Conservation (phyloP, 768 basidiomycete species). For the Phylloporus rhodoxanthus region DNA sequence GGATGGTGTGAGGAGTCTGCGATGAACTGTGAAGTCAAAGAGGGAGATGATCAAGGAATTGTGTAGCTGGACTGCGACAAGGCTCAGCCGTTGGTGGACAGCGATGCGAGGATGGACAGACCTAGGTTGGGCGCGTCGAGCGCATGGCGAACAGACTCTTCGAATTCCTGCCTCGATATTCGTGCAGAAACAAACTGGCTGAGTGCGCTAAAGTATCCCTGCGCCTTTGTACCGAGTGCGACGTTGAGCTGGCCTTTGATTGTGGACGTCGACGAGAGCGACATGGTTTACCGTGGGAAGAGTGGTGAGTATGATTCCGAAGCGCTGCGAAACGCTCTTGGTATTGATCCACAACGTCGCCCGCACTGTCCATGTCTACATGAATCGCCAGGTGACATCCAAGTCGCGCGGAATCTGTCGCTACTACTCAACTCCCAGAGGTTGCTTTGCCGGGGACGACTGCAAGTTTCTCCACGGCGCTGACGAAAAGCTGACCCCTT, state of each 20-base stretch:
- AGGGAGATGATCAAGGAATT: constrained; percentile 80
- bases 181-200: constrained; percentile 61
- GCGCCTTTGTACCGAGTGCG: constrained; percentile 56
- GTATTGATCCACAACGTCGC: constrained; percentile 2
- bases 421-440: constrained; percentile 57
- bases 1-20: constrained; percentile 61
- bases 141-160: constrained; percentile 57
- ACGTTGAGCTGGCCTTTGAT: constrained; percentile 63
- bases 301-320: neutral
- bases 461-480: constrained; percentile 78
- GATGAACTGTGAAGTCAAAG: constrained; percentile 71
- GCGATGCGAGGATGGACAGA: constrained; percentile 13
- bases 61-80: constrained; percentile 63
- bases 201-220: constrained; percentile 57
- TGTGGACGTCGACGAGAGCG: constrained; percentile 66
- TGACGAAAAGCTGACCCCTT: constrained; percentile 51
- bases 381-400: constrained; percentile 58
- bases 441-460: constrained; percentile 60
- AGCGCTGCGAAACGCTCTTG: neutral
- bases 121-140: constrained; percentile 56
- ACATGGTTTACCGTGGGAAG: constrained; percentile 43
- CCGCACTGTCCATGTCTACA: constrained; percentile 21
- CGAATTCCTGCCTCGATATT: constrained; percentile 71
- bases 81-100: constrained; percentile 5
- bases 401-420: constrained; percentile 67